Percentiles rank a stretch among this genome's conserved stretches.
Conservation (phyloP, 1,139 yeast genomes). For the Scheffersomyces cryptocercus region DNA sequence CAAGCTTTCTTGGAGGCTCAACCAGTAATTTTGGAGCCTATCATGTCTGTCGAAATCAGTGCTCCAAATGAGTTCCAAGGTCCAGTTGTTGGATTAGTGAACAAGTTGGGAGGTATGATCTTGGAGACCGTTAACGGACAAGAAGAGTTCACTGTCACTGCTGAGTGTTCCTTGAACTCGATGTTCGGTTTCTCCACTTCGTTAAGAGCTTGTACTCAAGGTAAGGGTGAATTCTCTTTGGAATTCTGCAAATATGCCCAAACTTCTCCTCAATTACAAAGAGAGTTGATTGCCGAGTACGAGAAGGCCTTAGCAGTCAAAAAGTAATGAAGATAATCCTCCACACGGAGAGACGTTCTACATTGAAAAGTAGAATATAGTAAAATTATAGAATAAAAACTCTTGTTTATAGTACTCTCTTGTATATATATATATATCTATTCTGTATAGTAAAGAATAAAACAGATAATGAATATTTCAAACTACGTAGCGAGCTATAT, state of each 20-base stretch:
- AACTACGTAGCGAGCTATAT: no score
- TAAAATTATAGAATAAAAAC: conserved; percentile 1
- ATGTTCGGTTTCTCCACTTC: conserved; percentile 97
- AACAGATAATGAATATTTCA: no score
- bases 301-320: conserved; percentile 35
- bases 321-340: conserved; percentile 5
- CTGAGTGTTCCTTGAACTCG: conserved; percentile 92
- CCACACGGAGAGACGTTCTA: conserved; percentile 7
- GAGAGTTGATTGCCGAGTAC: conserved; percentile 83
- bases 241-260: conserved; percentile 94
- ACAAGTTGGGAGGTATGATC: conserved; percentile 90
- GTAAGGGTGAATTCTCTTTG: conserved; percentile 96
- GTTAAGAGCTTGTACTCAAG: conserved; percentile 95
- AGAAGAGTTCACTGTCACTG: conserved; percentile 90
- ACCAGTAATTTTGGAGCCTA: conserved; percentile 93
- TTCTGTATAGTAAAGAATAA: no score
- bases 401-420: conserved; percentile 1
- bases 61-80: conserved; percentile 98
- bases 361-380: conserved; percentile 10
- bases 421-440: neutral
- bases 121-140: conserved; percentile 91
- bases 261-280: conserved; percentile 87
- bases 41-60: conserved; percentile 88
- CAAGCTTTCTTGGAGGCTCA: conserved; percentile 83
- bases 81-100: conserved; percentile 83